phyloP scores from a whole-genome alignment of 768 basidiomycete genomes.

The Boletus rufocinnamomeus region DNA sequence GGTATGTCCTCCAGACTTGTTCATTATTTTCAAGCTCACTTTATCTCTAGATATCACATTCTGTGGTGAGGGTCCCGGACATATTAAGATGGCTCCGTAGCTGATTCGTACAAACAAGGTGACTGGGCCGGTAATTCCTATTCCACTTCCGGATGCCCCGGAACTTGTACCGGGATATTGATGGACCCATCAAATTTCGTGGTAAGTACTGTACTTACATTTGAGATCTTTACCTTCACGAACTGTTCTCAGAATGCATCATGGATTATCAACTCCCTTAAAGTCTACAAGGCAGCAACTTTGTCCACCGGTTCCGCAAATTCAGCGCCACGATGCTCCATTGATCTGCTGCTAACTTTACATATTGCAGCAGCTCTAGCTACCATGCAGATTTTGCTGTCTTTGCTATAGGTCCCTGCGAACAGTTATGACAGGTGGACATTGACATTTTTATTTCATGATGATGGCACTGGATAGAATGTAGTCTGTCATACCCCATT shows the following conservation, averaged over 20 bases:
- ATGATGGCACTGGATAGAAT: conserved; percentile 11
- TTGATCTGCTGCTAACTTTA: conserved; percentile 8
- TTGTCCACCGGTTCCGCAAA: conserved; percentile 41
- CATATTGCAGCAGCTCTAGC: conserved; percentile 12
- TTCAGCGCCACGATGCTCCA: conserved; percentile 5
- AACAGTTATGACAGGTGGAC: conserved; percentile 2
- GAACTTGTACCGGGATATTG: conserved; percentile 63
- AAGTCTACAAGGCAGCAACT: conserved; percentile 66
- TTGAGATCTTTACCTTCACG: conserved; percentile 7
- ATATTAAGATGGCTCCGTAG: not conserved
- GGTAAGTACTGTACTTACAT: conserved; percentile 42
- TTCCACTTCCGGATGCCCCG: conserved; percentile 70
- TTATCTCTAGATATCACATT: conserved; percentile 69
- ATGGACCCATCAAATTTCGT: conserved; percentile 73
- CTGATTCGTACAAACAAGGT: conserved; percentile 41
- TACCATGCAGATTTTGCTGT: conserved; percentile 19
- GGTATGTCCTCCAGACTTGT: conserved; percentile 45
- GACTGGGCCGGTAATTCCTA: conserved; percentile 88
- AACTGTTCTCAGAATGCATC: conserved; percentile 60
- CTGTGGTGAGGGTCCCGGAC: conserved; percentile 54
- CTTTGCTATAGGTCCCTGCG: conserved; percentile 17
- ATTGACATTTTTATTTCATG: conserved; percentile 14
- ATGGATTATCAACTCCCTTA: conserved; percentile 78
- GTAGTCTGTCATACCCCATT: conserved; percentile 2
- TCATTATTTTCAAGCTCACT: conserved; percentile 19